A percentile compares a stretch with the other conserved stretches of the same genome.
Conservation (phyloP, 2,329 filamentous ascomycete genomes). For the Myriosclerotinia duriaeana region DNA sequence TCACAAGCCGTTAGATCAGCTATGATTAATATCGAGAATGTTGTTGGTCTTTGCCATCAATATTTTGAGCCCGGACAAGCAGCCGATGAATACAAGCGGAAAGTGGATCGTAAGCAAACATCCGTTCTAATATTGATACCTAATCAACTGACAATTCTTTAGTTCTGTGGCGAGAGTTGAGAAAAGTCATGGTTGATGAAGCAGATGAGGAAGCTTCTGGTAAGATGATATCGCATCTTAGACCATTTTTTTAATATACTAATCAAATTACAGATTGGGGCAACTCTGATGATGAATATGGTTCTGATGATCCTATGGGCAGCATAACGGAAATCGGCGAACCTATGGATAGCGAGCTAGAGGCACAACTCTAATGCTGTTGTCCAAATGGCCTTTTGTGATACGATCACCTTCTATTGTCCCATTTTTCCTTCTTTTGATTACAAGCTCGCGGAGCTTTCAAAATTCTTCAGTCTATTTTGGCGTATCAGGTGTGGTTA, state of each 20-base stretch:
- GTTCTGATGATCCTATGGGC: slow-evolving; percentile 56
- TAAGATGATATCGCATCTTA: slow-evolving; percentile 30
- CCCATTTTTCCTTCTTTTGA: slow-evolving; percentile 1
- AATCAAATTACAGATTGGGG: slow-evolving; percentile 38
- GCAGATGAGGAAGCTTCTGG: slow-evolving; percentile 43
- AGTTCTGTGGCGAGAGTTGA: slow-evolving; percentile 34
- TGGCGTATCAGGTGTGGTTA: slow-evolving; percentile 17
- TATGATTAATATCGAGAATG: slow-evolving; percentile 33
- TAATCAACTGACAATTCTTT: slow-evolving; percentile 23
- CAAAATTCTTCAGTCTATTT: slow-evolving; percentile 7
- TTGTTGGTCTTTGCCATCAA: slow-evolving; percentile 33
- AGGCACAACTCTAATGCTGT: slow-evolving; percentile 30
- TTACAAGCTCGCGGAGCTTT: slow-evolving; percentile 4
- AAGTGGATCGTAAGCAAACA: slow-evolving; percentile 31
- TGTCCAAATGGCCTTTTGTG: slow-evolving; percentile 17
- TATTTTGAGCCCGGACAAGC: slow-evolving; percentile 32
- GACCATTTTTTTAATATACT: not conserved
- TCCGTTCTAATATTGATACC: not conserved
- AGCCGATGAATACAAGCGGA: slow-evolving; percentile 28
- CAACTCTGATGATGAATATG: slow-evolving; percentile 42
- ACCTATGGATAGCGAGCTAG: slow-evolving; percentile 43
- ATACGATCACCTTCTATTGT: slow-evolving; percentile 1
- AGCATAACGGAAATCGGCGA: slow-evolving; percentile 50
- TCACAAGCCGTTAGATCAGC: slow-evolving; percentile 35
- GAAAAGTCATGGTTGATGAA: slow-evolving; percentile 41